Conservation (phyloP, 2,329 filamentous ascomycete species). For the Capronia epimyces region DNA sequence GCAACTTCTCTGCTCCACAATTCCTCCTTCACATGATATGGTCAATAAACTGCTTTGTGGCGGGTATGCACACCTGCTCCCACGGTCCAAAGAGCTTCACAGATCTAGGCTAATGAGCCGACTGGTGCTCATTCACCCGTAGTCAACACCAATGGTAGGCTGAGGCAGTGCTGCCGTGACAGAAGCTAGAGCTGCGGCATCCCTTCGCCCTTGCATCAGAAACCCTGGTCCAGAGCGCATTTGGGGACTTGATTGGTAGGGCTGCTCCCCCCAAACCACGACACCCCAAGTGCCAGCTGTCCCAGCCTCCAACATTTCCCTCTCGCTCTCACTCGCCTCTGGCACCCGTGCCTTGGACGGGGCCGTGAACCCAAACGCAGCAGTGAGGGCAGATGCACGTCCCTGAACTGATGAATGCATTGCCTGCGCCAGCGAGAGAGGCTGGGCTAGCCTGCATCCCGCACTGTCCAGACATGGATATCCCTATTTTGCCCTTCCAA, state of each 20-base stretch:
- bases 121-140: neutral
- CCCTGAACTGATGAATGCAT: conserved; percentile 5
- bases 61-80: neutral
- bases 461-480: conserved; percentile 20
- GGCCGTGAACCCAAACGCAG: neutral
- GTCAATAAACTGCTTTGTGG: neutral
- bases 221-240: conserved; percentile 18
- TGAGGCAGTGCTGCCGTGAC: conserved; percentile 3
- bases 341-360: conserved; percentile 12
- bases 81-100: neutral
- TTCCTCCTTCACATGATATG: neutral
- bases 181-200: conserved; percentile 17
- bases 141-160: conserved; percentile 11
- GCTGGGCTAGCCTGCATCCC: conserved; percentile 14
- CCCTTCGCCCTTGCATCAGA: conserved; percentile 24
- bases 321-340: conserved; percentile 16
- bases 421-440: conserved; percentile 6
- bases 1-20: conserved; percentile 22
- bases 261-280: conserved; percentile 10
- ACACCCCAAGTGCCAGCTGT: conserved; percentile 19
- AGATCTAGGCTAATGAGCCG: neutral
- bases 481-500: conserved; percentile 13
- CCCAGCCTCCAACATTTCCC: conserved; percentile 27
- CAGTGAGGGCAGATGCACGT: neutral
- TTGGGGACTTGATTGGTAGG: conserved; percentile 21